These are phyloP conservation scores for Deinandra increscens DNA, from an alignment of 129 eudicot species.

Conservation along the genomic window DNA sequence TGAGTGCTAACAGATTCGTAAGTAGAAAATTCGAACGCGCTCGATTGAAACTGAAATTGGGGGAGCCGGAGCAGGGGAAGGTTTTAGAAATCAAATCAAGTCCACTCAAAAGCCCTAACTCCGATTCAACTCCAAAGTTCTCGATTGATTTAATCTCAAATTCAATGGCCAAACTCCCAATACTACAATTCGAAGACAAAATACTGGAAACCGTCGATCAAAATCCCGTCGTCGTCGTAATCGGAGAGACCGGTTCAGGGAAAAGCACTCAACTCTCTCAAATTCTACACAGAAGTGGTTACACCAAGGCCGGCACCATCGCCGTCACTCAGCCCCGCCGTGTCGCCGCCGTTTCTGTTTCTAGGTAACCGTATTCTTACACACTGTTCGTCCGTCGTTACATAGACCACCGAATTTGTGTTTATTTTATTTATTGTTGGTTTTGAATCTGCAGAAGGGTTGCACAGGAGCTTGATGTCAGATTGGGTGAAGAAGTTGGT, in stretches of 20 bases:
- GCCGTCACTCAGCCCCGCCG: constrained; percentile 99
- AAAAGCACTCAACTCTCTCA: constrained; percentile 98
- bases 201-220: constrained; percentile 56
- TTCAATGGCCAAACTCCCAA: constrained; percentile 73
- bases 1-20: too few relatives aligned
- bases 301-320: constrained; percentile 61
- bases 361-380: constrained; percentile 38
- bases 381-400: too few relatives aligned
- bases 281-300: constrained; percentile 74
- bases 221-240: constrained; percentile 68
- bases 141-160: too few relatives aligned
- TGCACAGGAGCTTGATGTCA: constrained; percentile 85
- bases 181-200: constrained; percentile 79
- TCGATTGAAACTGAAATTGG: too few relatives aligned
- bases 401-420: too few relatives aligned
- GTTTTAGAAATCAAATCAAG: too few relatives aligned
- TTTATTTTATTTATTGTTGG: too few relatives aligned
- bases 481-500: constrained; percentile 90
- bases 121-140: too few relatives aligned
- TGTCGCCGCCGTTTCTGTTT: constrained; percentile 89
- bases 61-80: too few relatives aligned
- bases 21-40: too few relatives aligned
- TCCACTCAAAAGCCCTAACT: too few relatives aligned
- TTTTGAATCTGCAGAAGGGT: constrained; percentile 65
- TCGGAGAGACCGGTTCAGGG: constrained; percentile 93